phyloP scores from a whole-genome alignment of 2,329 filamentous ascomycete genomes.

The Aspergillus pseudoviridinutans region DNA sequence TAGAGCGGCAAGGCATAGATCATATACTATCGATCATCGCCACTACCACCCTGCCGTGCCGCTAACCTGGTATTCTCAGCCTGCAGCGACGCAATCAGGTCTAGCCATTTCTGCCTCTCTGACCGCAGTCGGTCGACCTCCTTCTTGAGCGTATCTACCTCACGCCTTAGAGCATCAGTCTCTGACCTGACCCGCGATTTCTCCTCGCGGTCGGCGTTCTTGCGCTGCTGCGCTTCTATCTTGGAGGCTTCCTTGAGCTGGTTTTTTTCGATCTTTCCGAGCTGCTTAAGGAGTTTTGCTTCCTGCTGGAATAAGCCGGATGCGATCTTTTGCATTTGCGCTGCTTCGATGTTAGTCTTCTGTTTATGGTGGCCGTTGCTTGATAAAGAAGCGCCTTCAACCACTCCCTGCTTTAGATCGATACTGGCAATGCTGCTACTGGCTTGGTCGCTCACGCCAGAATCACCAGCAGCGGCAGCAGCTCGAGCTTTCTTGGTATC shows the following conservation, averaged over 20 bases:
- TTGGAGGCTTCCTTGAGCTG: conserved; percentile 40
- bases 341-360: conserved; percentile 15
- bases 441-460: conserved; percentile 14
- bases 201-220: conserved; percentile 41
- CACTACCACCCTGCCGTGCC: background rate
- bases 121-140: conserved; percentile 47
- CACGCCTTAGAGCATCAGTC: conserved; percentile 46
- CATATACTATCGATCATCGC: background rate
- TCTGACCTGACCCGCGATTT: conserved; percentile 39
- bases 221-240: conserved; percentile 34
- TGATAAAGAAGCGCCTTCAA: conserved; percentile 2
- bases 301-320: conserved; percentile 30
- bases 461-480: conserved; percentile 14
- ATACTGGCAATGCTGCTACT: conserved; percentile 13
- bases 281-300: conserved; percentile 33
- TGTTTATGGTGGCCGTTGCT: conserved; percentile 11
- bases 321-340: conserved; percentile 27
- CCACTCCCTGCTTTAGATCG: conserved; percentile 1
- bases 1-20: background rate
- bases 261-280: conserved; percentile 41
- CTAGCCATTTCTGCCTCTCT: conserved; percentile 49
- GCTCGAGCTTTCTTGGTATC: conserved; percentile 1
- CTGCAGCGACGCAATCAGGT: conserved; percentile 54
- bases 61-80: conserved; percentile 52
- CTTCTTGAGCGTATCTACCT: conserved; percentile 44